These are phyloP conservation scores for Citrus mangshanensis DNA, from an alignment of 345 rosid genomes.

Conservation along the genomic window DNA sequence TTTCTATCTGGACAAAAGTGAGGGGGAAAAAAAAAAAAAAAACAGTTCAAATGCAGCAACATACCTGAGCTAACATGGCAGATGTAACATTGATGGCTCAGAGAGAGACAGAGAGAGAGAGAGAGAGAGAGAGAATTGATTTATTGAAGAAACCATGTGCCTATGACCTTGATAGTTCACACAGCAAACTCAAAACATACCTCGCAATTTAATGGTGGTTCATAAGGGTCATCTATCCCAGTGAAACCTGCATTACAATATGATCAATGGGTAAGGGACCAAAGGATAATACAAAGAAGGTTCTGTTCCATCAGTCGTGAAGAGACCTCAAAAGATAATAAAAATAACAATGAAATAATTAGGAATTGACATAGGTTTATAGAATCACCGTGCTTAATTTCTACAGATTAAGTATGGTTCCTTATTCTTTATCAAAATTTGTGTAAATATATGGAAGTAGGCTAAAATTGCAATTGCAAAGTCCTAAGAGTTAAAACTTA, in stretches of 20 bases:
- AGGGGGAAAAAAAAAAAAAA: neutral
- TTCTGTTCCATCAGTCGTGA: neutral
- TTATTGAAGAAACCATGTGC: neutral
- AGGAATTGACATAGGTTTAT: neutral
- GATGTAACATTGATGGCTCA: neutral
- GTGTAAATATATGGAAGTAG: neutral
- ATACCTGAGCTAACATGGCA: neutral
- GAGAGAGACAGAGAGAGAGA: neutral
- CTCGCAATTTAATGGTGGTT: constrained; percentile 83
- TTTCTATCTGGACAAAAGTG: constrained; percentile 61
- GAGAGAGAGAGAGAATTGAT: neutral
- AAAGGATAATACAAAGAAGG: neutral
- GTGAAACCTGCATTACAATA: constrained; percentile 64
- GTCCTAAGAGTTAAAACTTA: neutral
- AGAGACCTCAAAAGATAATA: neutral
- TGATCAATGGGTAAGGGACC: neutral
- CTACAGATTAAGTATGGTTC: neutral
- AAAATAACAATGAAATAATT: neutral
- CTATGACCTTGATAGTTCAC: neutral
- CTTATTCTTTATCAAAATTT: neutral
- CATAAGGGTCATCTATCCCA: constrained; percentile 93
- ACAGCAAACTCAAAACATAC: constrained; percentile 25
- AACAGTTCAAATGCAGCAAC: neutral
- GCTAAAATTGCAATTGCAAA: neutral
- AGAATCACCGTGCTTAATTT: neutral